Evolutionary conservation across 2,329 filamentous ascomycete genomes (phyloP).

Genomic region (Waltergamsia citrina): DNA sequence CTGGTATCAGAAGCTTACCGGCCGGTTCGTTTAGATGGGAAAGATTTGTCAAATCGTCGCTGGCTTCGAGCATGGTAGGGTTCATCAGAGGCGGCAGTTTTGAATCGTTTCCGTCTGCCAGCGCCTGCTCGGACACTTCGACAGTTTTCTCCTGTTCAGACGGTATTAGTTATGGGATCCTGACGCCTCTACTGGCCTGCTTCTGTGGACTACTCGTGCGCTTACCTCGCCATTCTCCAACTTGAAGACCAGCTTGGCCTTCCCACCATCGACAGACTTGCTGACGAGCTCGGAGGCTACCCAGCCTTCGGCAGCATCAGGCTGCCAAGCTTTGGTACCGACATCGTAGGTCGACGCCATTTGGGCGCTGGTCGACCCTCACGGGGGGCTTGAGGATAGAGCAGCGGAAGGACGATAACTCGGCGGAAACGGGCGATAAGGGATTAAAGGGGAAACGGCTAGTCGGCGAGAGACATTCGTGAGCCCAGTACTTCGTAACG

Average conservation of each 20-base stretch:
- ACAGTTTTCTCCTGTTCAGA: slow-evolving; percentile 61
- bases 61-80: slow-evolving; percentile 94
- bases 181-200: no score
- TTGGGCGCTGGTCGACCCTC: slow-evolving; percentile 15
- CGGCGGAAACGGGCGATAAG: slow-evolving; percentile 10
- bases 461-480: slow-evolving; percentile 17
- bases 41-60: slow-evolving; percentile 93
- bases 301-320: slow-evolving; percentile 93
- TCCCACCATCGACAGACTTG: slow-evolving; percentile 76
- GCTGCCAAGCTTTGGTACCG: slow-evolving; percentile 96
- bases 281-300: slow-evolving; percentile 88
- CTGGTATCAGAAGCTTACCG: slow-evolving; percentile 42
- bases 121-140: slow-evolving; percentile 65
- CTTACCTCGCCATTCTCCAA: slow-evolving; percentile 86
- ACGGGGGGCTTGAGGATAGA: slow-evolving; percentile 2
- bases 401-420: slow-evolving; percentile 8
- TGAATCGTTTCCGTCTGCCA: slow-evolving; percentile 68
- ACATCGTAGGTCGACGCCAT: slow-evolving; percentile 96
- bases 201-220: no score
- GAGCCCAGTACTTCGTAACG: slow-evolving; percentile 10
- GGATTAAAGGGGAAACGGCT: slow-evolving; percentile 7
- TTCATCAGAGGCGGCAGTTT: slow-evolving; percentile 93
- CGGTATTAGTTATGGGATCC: no score
- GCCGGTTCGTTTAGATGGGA: slow-evolving; percentile 98
- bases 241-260: slow-evolving; percentile 78